Evolutionary conservation across 1,284 basidiomycete genomes (phyloP), one percentile per base, ranked within the genome.

Genomic region (Megacollybia platyphylla): DNA sequence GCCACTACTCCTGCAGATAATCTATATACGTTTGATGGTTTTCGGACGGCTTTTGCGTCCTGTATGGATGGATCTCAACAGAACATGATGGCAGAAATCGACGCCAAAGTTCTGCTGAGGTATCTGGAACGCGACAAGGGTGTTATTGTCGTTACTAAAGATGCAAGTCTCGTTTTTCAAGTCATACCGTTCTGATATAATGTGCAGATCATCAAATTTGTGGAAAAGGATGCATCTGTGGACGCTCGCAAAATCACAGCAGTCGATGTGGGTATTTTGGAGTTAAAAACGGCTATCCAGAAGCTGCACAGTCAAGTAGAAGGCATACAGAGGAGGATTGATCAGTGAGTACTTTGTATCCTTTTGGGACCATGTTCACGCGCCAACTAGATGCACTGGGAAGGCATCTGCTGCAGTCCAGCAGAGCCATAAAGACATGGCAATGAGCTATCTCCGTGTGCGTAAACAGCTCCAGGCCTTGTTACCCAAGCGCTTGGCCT

Each of bases 391-490:
- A 44, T 80, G 72, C 32, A 80, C 78, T 10, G 62, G 58, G 36
- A 84, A 84, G 54, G 80, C 83, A 7, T 70, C 76, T 15, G 59
- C 60, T 4, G 76, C 85, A 2, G 58, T 97, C 8, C 66, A 68
- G 11, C 72, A 74, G 44, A 79, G 82, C 44, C 81, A 80, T 46
- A 87, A 88, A 57, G 56, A 73, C 1, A 60, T 83, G 2, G 90
- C 92, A 0, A 55, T 89, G 30, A 76, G 74, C 5, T 79, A 87
- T 51, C 65, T 97, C 7, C 76, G 84, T 28, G 79, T 81, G 10
- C 79, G 80, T 51, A 94, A 90, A 56, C 75, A 77, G 41, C 65
- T 93, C 3, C 81, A 93, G 52, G 84, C 86, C 2, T 60, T 93
- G 1, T 64, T 93, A 20, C 63, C 63, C 20, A 87, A 89, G 56